Conservation (phyloP, 495 filamentous ascomycete species). For the Xylaria intraflava region DNA sequence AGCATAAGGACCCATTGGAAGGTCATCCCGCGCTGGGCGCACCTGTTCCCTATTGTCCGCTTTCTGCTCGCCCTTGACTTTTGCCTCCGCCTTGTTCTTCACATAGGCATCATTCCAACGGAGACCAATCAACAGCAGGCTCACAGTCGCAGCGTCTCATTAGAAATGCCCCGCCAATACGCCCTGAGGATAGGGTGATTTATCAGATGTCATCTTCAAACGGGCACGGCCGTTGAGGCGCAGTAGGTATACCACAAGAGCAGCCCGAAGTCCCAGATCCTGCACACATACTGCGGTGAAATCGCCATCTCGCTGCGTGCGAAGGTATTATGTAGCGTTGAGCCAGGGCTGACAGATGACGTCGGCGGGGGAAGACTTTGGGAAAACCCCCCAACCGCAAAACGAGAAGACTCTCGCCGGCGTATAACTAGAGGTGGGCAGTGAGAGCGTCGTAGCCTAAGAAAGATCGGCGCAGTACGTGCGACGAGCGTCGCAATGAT, state of each 20-base stretch:
- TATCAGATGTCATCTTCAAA: not conserved
- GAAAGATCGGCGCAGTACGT: conserved; percentile 2
- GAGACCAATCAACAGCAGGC: not conserved
- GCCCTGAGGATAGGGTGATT: not conserved
- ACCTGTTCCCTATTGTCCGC: not conserved
- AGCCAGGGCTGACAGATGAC: too few species aligned
- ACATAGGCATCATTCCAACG: not conserved
- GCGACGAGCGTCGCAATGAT: not conserved
- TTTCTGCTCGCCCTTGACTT: not conserved
- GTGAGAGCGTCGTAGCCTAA: not conserved
- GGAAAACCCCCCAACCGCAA: too few species aligned
- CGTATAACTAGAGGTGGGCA: not conserved
- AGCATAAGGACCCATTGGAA: conserved; percentile 8
- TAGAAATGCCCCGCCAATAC: not conserved
- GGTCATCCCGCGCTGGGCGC: conserved; percentile 1
- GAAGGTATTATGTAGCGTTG: not conserved
- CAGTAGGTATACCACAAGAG: not conserved
- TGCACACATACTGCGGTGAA: not conserved
- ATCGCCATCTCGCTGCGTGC: not conserved
- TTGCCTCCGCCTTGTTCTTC: not conserved
- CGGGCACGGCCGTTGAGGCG: not conserved
- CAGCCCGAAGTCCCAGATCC: not conserved
- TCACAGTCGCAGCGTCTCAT: too few species aligned
- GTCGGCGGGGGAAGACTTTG: too few species aligned
- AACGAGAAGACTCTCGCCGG: too few species aligned